These are phyloP conservation scores for Galerina sulciceps DNA, from an alignment of 768 basidiomycete genomes.

Conservation along the genomic window DNA sequence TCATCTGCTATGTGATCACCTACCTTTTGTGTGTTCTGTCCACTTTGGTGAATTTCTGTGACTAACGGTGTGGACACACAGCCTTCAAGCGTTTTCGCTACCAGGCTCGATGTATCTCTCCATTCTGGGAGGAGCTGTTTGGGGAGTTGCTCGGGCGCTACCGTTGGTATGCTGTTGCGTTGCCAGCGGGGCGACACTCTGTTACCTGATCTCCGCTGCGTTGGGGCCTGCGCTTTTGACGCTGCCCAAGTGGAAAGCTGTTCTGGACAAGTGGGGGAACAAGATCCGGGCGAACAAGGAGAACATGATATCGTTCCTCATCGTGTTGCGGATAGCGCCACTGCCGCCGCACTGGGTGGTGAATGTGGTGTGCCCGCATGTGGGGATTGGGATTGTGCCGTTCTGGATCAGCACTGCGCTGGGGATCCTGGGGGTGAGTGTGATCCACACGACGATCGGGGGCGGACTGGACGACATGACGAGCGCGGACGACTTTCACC, in stretches of 20 bases:
- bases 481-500: constrained; percentile 88
- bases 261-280: constrained; percentile 80
- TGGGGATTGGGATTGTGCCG: constrained; percentile 81
- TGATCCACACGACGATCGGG: constrained; percentile 96
- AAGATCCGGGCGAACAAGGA: constrained; percentile 81
- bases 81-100: constrained; percentile 94
- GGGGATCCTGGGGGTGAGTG: constrained; percentile 87
- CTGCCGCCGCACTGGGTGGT: constrained; percentile 97
- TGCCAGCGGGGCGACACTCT: constrained; percentile 87
- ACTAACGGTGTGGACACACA: constrained; percentile 31
- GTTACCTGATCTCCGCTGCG: constrained; percentile 90
- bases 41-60: background rate
- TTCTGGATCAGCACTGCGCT: constrained; percentile 94
- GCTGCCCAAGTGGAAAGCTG: constrained; percentile 82
- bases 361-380: constrained; percentile 90
- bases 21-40: constrained; percentile 83
- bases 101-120: constrained; percentile 98
- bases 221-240: constrained; percentile 91
- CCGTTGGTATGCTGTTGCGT: constrained; percentile 93
- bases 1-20: constrained; percentile 85
- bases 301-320: constrained; percentile 90
- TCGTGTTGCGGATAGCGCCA: constrained; percentile 93
- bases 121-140: constrained; percentile 94
- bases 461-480: constrained; percentile 96
- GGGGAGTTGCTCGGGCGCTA: constrained; percentile 86